A percentile compares a stretch with the other conserved stretches of the same genome.
Conservation (phyloP, 352 stramenopile species). For the Lagenidium giganteum region DNA sequence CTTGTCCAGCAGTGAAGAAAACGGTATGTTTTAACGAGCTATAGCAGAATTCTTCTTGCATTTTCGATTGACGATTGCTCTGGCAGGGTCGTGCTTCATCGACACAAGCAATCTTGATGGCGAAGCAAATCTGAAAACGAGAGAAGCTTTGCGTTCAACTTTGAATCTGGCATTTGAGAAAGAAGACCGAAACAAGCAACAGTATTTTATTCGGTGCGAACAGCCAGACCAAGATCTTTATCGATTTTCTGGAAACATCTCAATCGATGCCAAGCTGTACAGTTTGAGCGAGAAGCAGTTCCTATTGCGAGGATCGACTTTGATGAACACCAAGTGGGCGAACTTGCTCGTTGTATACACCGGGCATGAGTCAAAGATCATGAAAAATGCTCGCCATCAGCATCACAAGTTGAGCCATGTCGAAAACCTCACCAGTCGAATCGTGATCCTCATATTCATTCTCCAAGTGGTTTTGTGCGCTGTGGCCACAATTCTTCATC, state of each 20-base stretch:
- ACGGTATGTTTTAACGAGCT: constrained; percentile 29
- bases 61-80: constrained; percentile 1
- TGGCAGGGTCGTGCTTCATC: constrained; percentile 65
- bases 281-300: constrained; percentile 79
- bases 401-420: constrained; percentile 84
- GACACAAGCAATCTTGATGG: constrained; percentile 82
- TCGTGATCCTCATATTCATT: constrained; percentile 72
- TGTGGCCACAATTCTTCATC: constrained; percentile 36
- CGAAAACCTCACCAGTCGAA: constrained; percentile 69
- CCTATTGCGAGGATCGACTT: constrained; percentile 54
- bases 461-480: constrained; percentile 67
- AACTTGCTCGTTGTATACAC: constrained; percentile 74
- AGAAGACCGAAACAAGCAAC: constrained; percentile 28
- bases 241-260: constrained; percentile 69
- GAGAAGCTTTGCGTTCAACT: constrained; percentile 40
- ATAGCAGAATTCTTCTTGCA: neutral
- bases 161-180: constrained; percentile 21
- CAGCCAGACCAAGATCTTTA: constrained; percentile 76
- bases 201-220: constrained; percentile 74
- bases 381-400: constrained; percentile 80
- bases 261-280: constrained; percentile 45
- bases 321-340: constrained; percentile 82
- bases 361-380: constrained; percentile 88
- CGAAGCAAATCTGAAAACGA: constrained; percentile 73
- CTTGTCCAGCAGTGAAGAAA: constrained; percentile 76